Evolutionary conservation across 306 rosid species (phyloP).

Genomic region (Neltuma alba): DNA sequence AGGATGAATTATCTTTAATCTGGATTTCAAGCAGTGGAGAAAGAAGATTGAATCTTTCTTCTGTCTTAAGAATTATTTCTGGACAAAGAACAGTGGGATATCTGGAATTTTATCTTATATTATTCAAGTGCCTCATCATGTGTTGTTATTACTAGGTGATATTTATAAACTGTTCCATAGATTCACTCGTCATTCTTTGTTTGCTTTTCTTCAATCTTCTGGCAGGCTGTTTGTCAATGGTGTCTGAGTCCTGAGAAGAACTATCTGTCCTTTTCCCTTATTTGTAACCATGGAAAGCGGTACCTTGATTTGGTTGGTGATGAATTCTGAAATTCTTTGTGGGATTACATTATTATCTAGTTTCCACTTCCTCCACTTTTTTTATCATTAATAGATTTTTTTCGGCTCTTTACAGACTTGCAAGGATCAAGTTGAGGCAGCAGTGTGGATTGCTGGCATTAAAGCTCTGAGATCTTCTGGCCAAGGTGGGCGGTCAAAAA

Average conservation of each 20-base stretch:
- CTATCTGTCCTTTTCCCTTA: constrained; percentile 90
- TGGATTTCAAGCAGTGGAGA: too few relatives aligned
- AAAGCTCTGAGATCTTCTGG: constrained; percentile 80
- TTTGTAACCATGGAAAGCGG: constrained; percentile 86
- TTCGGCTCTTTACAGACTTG: constrained; percentile 67
- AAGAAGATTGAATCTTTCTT: too few relatives aligned
- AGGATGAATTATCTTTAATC: too few relatives aligned
- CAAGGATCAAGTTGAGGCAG: constrained; percentile 96
- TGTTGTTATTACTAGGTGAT: too few relatives aligned
- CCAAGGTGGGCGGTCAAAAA: constrained; percentile 96
- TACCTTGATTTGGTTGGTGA: constrained; percentile 91
- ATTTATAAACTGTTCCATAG: too few relatives aligned
- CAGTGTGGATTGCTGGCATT: constrained; percentile 95
- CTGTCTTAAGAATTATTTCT: too few relatives aligned
- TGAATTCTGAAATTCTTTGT: constrained; percentile 29
- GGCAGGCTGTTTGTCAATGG: constrained; percentile 90
- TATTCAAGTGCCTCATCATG: too few relatives aligned
- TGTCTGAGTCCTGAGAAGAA: too few relatives aligned
- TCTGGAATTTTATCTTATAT: too few relatives aligned
- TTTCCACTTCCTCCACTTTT: constrained; percentile 19
- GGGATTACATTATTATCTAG: constrained; percentile 6
- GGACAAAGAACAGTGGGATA: too few relatives aligned
- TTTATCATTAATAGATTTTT: neutral
- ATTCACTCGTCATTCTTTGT: constrained; percentile 17
- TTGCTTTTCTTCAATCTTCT: constrained; percentile 32